Percentiles rank a stretch among this genome's conserved stretches.
These are phyloP conservation scores for Tranzscheliella williamsii DNA, from an alignment of 1,284 basidiomycete genomes.

Conservation along the genomic window DNA sequence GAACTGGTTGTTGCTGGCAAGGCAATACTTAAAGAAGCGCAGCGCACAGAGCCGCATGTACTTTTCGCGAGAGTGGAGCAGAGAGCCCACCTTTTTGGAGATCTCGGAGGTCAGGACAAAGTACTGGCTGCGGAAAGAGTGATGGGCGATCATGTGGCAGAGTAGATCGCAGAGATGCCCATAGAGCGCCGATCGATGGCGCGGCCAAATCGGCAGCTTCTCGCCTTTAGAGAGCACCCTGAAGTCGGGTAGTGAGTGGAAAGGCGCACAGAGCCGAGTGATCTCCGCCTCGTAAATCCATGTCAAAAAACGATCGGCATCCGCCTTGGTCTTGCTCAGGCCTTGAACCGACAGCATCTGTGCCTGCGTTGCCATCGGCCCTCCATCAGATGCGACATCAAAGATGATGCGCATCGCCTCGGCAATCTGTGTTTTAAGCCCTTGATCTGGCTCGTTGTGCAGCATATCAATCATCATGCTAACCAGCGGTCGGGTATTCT, in stretches of 20 bases:
- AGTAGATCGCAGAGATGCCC: conserved; percentile 75
- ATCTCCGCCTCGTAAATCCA: conserved; percentile 85
- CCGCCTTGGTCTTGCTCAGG: conserved; percentile 71
- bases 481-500: conserved; percentile 30
- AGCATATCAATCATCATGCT: conserved; percentile 69
- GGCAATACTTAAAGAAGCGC: conserved; percentile 83
- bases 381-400: conserved; percentile 65
- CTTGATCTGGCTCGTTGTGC: conserved; percentile 73
- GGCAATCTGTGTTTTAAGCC: conserved; percentile 84
- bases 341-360: conserved; percentile 54
- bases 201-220: conserved; percentile 17
- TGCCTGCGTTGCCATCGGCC: conserved; percentile 60
- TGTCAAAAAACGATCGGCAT: conserved; percentile 82
- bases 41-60: conserved; percentile 70
- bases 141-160: conserved; percentile 83
- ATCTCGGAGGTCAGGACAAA: conserved; percentile 69
- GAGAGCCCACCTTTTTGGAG: conserved; percentile 43
- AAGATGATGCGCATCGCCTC: conserved; percentile 85
- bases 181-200: conserved; percentile 49
- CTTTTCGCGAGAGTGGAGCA: conserved; percentile 80
- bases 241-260: conserved; percentile 77
- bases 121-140: conserved; percentile 81
- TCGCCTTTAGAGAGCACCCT: conserved; percentile 25
- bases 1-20: conserved; percentile 84
- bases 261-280: conserved; percentile 75